These are phyloP conservation scores for Pistacia integerrima DNA, from an alignment of 345 rosid species.

Conservation along the genomic window DNA sequence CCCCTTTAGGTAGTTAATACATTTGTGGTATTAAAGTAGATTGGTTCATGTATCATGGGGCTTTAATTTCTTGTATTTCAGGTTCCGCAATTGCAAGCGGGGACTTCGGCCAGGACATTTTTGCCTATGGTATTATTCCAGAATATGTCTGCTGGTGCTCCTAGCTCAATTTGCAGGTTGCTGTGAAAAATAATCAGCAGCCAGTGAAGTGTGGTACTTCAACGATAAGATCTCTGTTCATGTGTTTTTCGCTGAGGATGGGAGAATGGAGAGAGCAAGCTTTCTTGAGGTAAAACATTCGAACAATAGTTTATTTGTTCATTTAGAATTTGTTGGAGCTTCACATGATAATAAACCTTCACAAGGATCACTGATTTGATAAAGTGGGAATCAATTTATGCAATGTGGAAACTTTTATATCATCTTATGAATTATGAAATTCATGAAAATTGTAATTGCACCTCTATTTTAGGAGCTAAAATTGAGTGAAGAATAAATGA, in stretches of 20 bases:
- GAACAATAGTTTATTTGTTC: not conserved
- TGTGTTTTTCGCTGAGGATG: slow-evolving; percentile 81
- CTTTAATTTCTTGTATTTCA: slow-evolving; percentile 26
- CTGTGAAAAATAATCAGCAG: slow-evolving; percentile 93
- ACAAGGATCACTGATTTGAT: not conserved
- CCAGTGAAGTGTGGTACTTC: slow-evolving; percentile 76
- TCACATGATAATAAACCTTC: not conserved
- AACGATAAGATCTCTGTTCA: slow-evolving; percentile 74
- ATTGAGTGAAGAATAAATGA: not conserved
- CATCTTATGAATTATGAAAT: not conserved
- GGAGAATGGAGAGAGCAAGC: slow-evolving; percentile 90
- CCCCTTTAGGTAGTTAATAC: slow-evolving; percentile 74
- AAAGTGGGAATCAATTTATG: slow-evolving; percentile 1
- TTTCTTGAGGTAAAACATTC: slow-evolving; percentile 81
- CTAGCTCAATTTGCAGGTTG: slow-evolving; percentile 94
- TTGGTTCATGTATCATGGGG: slow-evolving; percentile 8
- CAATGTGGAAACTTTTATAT: not conserved
- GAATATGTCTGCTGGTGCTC: slow-evolving; percentile 82
- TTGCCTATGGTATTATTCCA: slow-evolving; percentile 93
- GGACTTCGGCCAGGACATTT: slow-evolving; percentile 62
- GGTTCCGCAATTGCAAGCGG: slow-evolving; percentile 90
- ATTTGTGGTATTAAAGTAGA: slow-evolving; percentile 9
- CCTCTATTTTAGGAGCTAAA: not conserved
- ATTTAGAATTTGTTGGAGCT: not conserved
- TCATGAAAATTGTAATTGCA: slow-evolving; percentile 1